Evolutionary conservation across 1,284 basidiomycete species (phyloP), one percentile per base, ranked within the genome.

Genomic region (Nidula niveotomentosa): DNA sequence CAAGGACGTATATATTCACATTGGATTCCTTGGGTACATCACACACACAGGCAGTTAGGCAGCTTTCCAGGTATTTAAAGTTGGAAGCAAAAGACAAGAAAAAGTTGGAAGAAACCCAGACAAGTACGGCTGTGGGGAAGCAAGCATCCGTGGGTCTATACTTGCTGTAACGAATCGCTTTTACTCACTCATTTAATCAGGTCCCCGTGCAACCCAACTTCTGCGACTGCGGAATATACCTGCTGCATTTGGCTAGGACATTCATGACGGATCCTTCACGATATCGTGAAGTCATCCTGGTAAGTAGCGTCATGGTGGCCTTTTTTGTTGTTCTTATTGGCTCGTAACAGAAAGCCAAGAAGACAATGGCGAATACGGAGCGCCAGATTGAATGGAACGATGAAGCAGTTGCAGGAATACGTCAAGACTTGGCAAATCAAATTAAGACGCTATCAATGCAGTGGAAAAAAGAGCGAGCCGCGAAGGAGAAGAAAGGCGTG

Each of bases 161-260:
- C 33, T 49, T 37, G 50, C 46, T 17, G 53, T 51, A 8, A 49
- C 54, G 49, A 1, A n/a, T 1, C 51, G 43, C n/a, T 43, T 12
- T 15, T 44, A 35, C 9, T 48, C 12, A 30, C 5, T 18, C 47
- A 23, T 23, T 13, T 34, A 17, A 48, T 53, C 56, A 92, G 87
- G 88, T 90, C 9, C 93, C 93, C 6, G 74, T 76, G 45, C 94
- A 96, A 66, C 85, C 85, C 6, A 95, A 96, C 68, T 91, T 76
- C 58, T 91, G 88, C 65, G 93, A 96, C 66, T 96, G 94, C 62
- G 94, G 94, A 6, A 65, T 93, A 39, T 94, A 91, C 67, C 74
- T 94, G 8, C 72, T 94, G n/a, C 90, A 94, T 62, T 90, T 91
- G 50, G 86, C 85, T n/a, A 76, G 83, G 57, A 81, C 77, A 1